Percentiles rank a stretch among this genome's conserved stretches.
Conservation (phyloP, 768 basidiomycete species). For the Lentinus tigrinus region DNA sequence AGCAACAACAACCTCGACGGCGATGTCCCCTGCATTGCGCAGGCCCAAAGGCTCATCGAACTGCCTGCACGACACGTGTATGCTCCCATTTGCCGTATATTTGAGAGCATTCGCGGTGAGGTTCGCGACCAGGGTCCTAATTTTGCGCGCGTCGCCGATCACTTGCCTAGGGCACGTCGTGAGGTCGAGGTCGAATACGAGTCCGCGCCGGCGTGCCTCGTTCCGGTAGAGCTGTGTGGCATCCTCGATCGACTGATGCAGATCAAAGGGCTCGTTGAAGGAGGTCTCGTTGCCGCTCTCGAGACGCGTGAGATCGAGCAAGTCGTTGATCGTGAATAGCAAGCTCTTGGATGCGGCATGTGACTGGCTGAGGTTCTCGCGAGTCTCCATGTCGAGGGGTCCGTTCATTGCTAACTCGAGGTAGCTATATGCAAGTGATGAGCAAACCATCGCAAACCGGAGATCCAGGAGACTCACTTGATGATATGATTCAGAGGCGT, state of each 20-base stretch:
- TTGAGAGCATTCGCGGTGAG: constrained; percentile 77
- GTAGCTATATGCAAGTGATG: constrained; percentile 42
- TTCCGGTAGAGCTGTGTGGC: constrained; percentile 60
- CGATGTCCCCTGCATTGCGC: constrained; percentile 43
- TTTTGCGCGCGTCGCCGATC: constrained; percentile 71
- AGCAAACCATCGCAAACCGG: too few relatives aligned
- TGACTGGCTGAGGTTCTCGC: constrained; percentile 69
- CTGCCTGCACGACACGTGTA: constrained; percentile 56
- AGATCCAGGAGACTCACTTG: constrained; percentile 60
- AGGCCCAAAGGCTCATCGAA: constrained; percentile 53
- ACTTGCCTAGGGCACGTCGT: constrained; percentile 55
- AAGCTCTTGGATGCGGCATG: constrained; percentile 80
- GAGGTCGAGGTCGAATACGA: constrained; percentile 60
- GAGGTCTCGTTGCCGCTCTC: constrained; percentile 75
- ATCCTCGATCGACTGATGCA: constrained; percentile 58
- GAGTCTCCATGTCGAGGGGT: constrained; percentile 66
- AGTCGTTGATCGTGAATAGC: constrained; percentile 81
- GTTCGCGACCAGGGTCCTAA: constrained; percentile 75
- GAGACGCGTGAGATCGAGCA: constrained; percentile 75
- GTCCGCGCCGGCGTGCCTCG: constrained; percentile 61
- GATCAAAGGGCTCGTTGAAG: constrained; percentile 75
- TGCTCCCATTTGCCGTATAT: constrained; percentile 61
- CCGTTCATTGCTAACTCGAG: constrained; percentile 81
- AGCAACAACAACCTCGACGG: constrained; percentile 66
- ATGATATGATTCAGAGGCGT: constrained; percentile 83